Conservation (phyloP, 2,329 filamentous ascomycete genomes). For the Diplodia seriata region DNA sequence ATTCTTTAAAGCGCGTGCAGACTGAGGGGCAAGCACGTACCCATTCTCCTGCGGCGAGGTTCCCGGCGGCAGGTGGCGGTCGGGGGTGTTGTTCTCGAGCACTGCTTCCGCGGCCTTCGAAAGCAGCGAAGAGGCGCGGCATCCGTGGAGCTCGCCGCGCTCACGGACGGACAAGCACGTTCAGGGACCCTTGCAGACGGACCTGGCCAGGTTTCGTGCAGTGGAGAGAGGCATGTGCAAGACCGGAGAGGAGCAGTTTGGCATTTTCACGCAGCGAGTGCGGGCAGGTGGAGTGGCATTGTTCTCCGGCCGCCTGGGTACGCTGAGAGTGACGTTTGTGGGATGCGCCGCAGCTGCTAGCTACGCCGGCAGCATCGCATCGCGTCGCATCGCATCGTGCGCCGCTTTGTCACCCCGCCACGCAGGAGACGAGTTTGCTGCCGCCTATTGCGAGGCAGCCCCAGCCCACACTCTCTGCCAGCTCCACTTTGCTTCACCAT, state of each 20-base stretch:
- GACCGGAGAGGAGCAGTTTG: neutral
- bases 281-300: conserved; percentile 26
- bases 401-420: neutral
- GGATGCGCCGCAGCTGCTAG: conserved; percentile 15
- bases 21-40: conserved; percentile 3
- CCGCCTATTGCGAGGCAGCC: neutral
- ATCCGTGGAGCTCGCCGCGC: conserved; percentile 17
- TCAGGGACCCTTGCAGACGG: conserved; percentile 2
- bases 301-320: conserved; percentile 6
- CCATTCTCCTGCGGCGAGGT: neutral
- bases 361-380: conserved; percentile 13
- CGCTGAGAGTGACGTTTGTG: conserved; percentile 30
- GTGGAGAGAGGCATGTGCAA: neutral
- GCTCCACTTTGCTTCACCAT: neutral
- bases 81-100: neutral
- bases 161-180: conserved; percentile 8
- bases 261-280: conserved; percentile 21
- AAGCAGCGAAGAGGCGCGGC: neutral
- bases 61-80: neutral
- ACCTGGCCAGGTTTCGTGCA: neutral
- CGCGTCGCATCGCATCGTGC: conserved; percentile 18
- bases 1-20: neutral
- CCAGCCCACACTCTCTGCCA: neutral
- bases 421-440: neutral
- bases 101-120: conserved; percentile 1